Evolutionary conservation across 73 alveolate species (phyloP), one percentile per base, ranked within the genome.

Genomic region (Paramecium pentaurelia): DNA sequence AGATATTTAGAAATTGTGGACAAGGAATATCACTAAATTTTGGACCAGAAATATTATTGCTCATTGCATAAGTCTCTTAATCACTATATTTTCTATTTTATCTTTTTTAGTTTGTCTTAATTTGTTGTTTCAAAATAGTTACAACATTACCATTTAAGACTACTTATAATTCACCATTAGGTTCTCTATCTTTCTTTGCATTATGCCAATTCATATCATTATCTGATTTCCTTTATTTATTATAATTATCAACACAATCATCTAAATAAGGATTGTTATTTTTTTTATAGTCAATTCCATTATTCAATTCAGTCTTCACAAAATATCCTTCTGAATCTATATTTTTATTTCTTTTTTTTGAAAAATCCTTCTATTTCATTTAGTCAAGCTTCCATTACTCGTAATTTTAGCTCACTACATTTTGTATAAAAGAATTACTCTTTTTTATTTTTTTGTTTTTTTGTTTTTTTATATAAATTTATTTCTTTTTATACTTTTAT

Each of bases 51-150:
- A 27, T 80, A 20, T 16, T 40, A 6, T 42, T 47, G 27, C 91
- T 80, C 91, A 80, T 80, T 10, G 91, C 91, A 20, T 80, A 80
- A 12, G 91, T 80, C 32, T 42, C 75, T 73, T 73, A 44, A 27
- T 80, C 91, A 80, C 91, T 80, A 28, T 40, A 45, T 80, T 80
- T 80, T 44, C 91, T 40, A 18, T 60, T 40, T 22, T 80, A 38
- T 44, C 58, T 73, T 40, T 44, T 32, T 20, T 16, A 2, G 18
- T 40, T 73, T 3, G 60, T 11, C 36, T 73, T 30, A 2, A 37
- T 73, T 38, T 30, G 8, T 20, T 73, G 87, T 34, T 12, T 73
- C 60, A 73, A 34, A 18, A 18, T 54, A 18, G 28, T 54, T 54
- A 54, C 70, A 8, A 54, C 70, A 54, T 36, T 44, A 0, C 87